These are phyloP conservation scores for Hygrophoropsis aurantiaca DNA, from an alignment of 768 basidiomycete species.

Conservation along the genomic window DNA sequence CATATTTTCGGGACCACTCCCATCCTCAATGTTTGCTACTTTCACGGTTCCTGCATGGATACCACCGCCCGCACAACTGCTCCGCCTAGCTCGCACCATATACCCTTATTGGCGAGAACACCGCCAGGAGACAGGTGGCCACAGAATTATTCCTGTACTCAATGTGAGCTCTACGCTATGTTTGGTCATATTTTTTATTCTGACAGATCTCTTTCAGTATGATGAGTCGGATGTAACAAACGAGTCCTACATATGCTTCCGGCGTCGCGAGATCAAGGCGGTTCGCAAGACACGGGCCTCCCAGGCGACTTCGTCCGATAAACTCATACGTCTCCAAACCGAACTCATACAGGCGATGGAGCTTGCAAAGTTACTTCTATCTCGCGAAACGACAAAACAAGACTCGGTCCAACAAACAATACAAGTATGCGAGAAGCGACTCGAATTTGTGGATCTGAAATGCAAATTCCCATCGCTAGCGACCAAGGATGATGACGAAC, in stretches of 20 bases:
- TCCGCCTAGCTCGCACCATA: slow-evolving; percentile 67
- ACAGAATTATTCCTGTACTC: slow-evolving; percentile 81
- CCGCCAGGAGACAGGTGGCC: slow-evolving; percentile 75
- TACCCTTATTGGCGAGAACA: slow-evolving; percentile 93
- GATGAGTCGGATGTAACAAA: slow-evolving; percentile 89
- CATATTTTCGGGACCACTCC: slow-evolving; percentile 58
- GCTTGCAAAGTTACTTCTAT: slow-evolving; percentile 65
- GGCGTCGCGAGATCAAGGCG: slow-evolving; percentile 90
- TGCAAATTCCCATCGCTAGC: slow-evolving; percentile 64
- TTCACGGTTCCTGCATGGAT: slow-evolving; percentile 69
- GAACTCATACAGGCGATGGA: slow-evolving; percentile 76
- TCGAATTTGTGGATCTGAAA: slow-evolving; percentile 76
- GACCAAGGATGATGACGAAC: slow-evolving; percentile 68
- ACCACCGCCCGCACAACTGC: slow-evolving; percentile 59
- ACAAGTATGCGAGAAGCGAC: slow-evolving; percentile 76
- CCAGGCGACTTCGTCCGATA: slow-evolving; percentile 87
- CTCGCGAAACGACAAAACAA: slow-evolving; percentile 77
- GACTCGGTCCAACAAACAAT: slow-evolving; percentile 57
- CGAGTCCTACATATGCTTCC: slow-evolving; percentile 97
- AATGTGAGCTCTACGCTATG: slow-evolving; percentile 65
- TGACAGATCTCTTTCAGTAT: slow-evolving; percentile 41
- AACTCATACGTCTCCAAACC: slow-evolving; percentile 74
- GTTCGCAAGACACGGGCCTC: slow-evolving; percentile 92
- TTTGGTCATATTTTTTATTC: background rate
- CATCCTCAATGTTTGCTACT: slow-evolving; percentile 64